Conservation (phyloP, 257 asterid species). For the Scutellaria baicalensis region DNA sequence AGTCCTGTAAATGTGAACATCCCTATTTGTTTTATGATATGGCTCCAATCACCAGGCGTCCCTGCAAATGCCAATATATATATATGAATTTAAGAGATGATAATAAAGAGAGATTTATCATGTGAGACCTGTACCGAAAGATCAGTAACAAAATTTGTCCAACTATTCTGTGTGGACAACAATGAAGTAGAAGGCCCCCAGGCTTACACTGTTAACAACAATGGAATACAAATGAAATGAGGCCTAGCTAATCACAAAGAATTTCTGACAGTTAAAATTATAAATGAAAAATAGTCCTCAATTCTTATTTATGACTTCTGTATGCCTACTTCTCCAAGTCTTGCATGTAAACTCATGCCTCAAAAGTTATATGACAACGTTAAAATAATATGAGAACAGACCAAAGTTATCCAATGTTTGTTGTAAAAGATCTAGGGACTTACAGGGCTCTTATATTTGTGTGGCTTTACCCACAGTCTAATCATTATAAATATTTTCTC, state of each 20-base stretch:
- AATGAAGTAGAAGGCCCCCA: too few species aligned
- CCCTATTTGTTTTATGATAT: slow-evolving; percentile 76
- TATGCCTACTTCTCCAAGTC: not conserved
- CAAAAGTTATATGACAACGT: not conserved
- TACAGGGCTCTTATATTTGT: not conserved
- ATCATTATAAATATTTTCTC: not conserved
- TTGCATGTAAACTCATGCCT: not conserved
- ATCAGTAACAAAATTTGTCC: not conserved
- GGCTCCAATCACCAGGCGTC: slow-evolving; percentile 94
- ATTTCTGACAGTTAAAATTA: not conserved
- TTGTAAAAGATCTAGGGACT: not conserved
- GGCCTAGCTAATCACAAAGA: not conserved
- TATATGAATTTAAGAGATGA: too few species aligned
- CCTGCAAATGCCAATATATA: slow-evolving; percentile 29
- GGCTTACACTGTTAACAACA: too few species aligned
- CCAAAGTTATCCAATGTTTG: not conserved
- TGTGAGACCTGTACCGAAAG: too few species aligned
- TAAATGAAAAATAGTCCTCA: not conserved
- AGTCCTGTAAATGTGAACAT: slow-evolving; percentile 84
- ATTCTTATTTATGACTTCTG: too few species aligned
- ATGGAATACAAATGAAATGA: not conserved
- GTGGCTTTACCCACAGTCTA: not conserved
- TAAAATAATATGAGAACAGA: not conserved
- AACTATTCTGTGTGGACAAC: not conserved
- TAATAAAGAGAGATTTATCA: too few species aligned